Conservation (phyloP, 257 asterid genomes). For the Salvia hispanica region DNA sequence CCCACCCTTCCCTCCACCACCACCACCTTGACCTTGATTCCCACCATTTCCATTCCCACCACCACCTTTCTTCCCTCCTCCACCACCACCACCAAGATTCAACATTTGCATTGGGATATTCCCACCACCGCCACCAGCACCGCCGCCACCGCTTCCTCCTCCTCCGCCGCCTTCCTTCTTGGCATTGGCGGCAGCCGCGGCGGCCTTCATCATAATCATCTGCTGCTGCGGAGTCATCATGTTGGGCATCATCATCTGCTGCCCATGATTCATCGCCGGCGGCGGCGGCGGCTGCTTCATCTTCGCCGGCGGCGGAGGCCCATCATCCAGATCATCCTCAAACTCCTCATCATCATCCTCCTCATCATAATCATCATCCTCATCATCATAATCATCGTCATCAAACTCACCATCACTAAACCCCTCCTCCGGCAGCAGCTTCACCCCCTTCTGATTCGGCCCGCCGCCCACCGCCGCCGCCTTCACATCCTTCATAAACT, state of each 20-base stretch:
- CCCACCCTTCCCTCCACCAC: slow-evolving; percentile 51
- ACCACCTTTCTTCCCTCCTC: slow-evolving; percentile 50
- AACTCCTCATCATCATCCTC: slow-evolving; percentile 33
- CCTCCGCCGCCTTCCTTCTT: slow-evolving; percentile 42
- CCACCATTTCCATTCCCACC: slow-evolving; percentile 42
- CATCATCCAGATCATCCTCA: slow-evolving; percentile 49
- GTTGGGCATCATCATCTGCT: slow-evolving; percentile 49
- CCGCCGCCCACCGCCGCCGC: slow-evolving; percentile 32
- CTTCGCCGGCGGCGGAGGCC: slow-evolving; percentile 42
- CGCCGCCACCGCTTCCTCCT: slow-evolving; percentile 26
- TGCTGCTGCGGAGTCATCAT: slow-evolving; percentile 51
- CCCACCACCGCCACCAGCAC: slow-evolving; percentile 37
- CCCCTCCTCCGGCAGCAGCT: slow-evolving; percentile 54
- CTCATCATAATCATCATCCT: slow-evolving; percentile 31
- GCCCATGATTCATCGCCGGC: slow-evolving; percentile 33
- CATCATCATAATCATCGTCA: slow-evolving; percentile 36
- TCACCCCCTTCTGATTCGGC: slow-evolving; percentile 39
- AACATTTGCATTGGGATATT: slow-evolving; percentile 50
- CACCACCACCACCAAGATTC: slow-evolving; percentile 46
- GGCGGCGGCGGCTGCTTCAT: slow-evolving; percentile 51
- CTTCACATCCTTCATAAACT: slow-evolving; percentile 49
- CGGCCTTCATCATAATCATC: slow-evolving; percentile 43
- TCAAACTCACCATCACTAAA: slow-evolving; percentile 44
- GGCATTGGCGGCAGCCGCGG: slow-evolving; percentile 21
- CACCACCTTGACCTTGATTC: slow-evolving; percentile 53